These are phyloP conservation scores for Epichloe aotearoae DNA, from an alignment of 2,329 filamentous ascomycete genomes.

Conservation along the genomic window DNA sequence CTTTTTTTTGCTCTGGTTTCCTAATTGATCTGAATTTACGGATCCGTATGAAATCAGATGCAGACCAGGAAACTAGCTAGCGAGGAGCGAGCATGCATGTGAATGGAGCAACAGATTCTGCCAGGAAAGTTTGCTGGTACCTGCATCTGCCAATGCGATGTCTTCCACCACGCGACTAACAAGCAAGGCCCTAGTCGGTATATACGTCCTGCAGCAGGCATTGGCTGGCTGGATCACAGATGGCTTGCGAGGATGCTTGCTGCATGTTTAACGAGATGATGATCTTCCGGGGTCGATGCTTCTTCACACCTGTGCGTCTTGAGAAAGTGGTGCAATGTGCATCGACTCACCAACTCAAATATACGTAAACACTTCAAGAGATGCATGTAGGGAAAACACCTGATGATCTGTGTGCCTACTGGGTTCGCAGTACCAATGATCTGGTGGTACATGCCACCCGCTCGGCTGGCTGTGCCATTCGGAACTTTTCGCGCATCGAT, in stretches of 20 bases:
- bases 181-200: slow-evolving; percentile 1
- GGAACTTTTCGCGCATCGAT: too few relatives aligned
- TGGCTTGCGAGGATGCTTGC: background rate
- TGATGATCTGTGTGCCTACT: too few relatives aligned
- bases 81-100: background rate
- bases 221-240: background rate
- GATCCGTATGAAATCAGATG: background rate
- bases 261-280: background rate
- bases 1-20: too few relatives aligned
- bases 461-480: background rate
- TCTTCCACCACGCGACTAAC: background rate
- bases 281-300: background rate
- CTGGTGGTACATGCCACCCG: background rate
- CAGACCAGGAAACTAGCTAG: background rate
- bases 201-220: background rate
- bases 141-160: background rate
- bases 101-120: background rate
- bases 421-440: background rate
- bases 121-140: slow-evolving; percentile 2
- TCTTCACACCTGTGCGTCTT: too few relatives aligned
- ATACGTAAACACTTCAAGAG: background rate
- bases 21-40: too few relatives aligned
- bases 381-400: background rate
- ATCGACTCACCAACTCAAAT: background rate
- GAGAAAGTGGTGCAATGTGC: background rate